These are phyloP conservation scores for Fusarium austroafricanum DNA, from an alignment of 2,329 filamentous ascomycete species.

Conservation along the genomic window DNA sequence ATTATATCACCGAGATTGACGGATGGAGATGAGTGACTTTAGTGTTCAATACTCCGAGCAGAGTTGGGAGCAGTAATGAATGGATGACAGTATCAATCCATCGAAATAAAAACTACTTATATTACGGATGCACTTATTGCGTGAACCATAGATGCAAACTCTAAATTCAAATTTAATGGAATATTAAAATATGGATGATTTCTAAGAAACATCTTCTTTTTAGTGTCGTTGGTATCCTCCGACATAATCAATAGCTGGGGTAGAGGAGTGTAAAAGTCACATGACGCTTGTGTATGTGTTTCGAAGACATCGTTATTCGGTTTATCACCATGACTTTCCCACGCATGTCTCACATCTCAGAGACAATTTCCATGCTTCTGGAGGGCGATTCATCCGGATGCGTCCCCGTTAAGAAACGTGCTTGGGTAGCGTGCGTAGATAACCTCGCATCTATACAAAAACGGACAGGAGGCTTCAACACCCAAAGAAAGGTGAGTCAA, in stretches of 20 bases:
- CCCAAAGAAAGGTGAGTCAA: constrained; percentile 17
- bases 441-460: neutral
- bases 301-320: neutral
- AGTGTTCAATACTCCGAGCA: neutral
- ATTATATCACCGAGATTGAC: neutral
- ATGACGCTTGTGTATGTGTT: constrained; percentile 3
- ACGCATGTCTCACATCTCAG: constrained; percentile 17
- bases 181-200: neutral
- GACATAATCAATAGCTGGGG: neutral
- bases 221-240: too few species aligned
- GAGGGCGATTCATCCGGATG: constrained; percentile 5
- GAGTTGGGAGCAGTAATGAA: neutral
- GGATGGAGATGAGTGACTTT: neutral
- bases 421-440: neutral
- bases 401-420: constrained; percentile 11
- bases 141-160: neutral
- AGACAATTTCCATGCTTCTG: constrained; percentile 6
- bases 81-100: neutral
- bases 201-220: neutral
- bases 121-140: neutral
- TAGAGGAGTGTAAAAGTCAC: constrained; percentile 5
- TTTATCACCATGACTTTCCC: neutral
- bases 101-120: neutral
- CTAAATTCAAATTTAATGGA: too few species aligned
- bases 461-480: neutral